Conservation (phyloP, 768 basidiomycete species). For the Kondoa malvinella region DNA sequence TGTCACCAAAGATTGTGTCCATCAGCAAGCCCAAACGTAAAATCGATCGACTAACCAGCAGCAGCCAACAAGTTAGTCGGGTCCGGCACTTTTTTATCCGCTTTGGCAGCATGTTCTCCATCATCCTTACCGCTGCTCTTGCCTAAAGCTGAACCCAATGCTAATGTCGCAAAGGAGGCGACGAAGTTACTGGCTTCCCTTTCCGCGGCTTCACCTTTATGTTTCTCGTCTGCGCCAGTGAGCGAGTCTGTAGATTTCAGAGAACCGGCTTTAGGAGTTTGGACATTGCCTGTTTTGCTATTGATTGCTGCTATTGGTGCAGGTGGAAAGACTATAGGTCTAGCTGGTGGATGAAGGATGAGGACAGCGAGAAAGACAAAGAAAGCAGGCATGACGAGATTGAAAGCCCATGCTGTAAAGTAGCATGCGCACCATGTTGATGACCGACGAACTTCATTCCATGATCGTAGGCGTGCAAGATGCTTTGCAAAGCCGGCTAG, state of each 20-base stretch:
- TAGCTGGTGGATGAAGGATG: constrained; percentile 33
- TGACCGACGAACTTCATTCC: constrained; percentile 35
- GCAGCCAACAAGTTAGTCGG: constrained; percentile 28
- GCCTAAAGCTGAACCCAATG: constrained; percentile 31
- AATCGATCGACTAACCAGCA: not conserved
- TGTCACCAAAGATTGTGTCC: constrained; percentile 2
- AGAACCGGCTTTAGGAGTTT: constrained; percentile 31
- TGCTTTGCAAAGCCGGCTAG: constrained; percentile 32
- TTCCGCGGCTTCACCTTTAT: constrained; percentile 35
- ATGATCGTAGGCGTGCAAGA: constrained; percentile 34
- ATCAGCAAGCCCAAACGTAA: not conserved
- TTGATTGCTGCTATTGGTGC: constrained; percentile 31
- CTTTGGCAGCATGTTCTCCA: not conserved
- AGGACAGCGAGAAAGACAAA: constrained; percentile 31
- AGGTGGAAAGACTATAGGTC: constrained; percentile 33
- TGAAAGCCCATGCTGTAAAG: constrained; percentile 33
- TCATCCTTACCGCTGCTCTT: constrained; percentile 20
- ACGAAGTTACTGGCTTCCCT: constrained; percentile 34
- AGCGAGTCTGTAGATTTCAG: constrained; percentile 31
- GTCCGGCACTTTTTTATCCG: constrained; percentile 30
- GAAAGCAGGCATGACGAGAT: constrained; percentile 33
- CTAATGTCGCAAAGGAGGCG: constrained; percentile 30
- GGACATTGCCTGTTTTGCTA: constrained; percentile 30
- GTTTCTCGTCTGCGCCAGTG: constrained; percentile 33
- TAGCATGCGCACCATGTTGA: constrained; percentile 32